phyloP scores from a whole-genome alignment of 768 basidiomycete genomes.

The Cyclocybe aegerita region DNA sequence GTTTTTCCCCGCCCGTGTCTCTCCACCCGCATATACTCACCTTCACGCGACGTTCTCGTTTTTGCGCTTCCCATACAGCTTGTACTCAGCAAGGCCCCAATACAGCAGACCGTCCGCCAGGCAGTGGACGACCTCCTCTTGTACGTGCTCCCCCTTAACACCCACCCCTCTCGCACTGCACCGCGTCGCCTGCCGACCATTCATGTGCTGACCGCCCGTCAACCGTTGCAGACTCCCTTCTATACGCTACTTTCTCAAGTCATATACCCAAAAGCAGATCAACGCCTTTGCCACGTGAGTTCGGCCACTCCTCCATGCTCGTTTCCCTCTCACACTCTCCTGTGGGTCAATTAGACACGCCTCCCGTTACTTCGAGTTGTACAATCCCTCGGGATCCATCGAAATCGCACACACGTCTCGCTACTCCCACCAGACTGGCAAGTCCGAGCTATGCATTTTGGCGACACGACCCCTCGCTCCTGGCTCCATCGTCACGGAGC shows the following conservation, averaged over 20 bases:
- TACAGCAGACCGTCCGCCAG: slow-evolving; percentile 60
- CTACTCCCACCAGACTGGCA: slow-evolving; percentile 84
- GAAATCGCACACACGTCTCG: slow-evolving; percentile 89
- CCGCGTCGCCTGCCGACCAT: slow-evolving; percentile 17
- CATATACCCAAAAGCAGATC: slow-evolving; percentile 80
- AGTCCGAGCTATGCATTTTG: slow-evolving; percentile 85
- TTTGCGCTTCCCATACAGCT: slow-evolving; percentile 40
- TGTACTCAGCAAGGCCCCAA: slow-evolving; percentile 52
- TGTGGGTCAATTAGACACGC: slow-evolving; percentile 59
- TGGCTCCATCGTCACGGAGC: slow-evolving; percentile 76
- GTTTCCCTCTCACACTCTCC: slow-evolving; percentile 19
- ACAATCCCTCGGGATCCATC: slow-evolving; percentile 78
- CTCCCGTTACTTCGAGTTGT: slow-evolving; percentile 86
- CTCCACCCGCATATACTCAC: slow-evolving; percentile 13
- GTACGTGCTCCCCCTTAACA: slow-evolving; percentile 44
- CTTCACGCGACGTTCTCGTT: slow-evolving; percentile 22
- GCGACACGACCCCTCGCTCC: slow-evolving; percentile 71
- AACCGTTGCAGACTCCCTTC: slow-evolving; percentile 55
- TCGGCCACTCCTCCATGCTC: slow-evolving; percentile 22
- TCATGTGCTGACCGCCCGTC: slow-evolving; percentile 12
- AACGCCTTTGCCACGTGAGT: slow-evolving; percentile 93
- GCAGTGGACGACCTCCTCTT: slow-evolving; percentile 78
- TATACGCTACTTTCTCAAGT: slow-evolving; percentile 75
- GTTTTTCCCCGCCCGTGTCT: slow-evolving; percentile 20
- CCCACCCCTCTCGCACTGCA: slow-evolving; percentile 19